Base-by-base conservation (phyloP, 768 basidiomycete genomes). In the Pleurotus pulmonarius region DNA sequence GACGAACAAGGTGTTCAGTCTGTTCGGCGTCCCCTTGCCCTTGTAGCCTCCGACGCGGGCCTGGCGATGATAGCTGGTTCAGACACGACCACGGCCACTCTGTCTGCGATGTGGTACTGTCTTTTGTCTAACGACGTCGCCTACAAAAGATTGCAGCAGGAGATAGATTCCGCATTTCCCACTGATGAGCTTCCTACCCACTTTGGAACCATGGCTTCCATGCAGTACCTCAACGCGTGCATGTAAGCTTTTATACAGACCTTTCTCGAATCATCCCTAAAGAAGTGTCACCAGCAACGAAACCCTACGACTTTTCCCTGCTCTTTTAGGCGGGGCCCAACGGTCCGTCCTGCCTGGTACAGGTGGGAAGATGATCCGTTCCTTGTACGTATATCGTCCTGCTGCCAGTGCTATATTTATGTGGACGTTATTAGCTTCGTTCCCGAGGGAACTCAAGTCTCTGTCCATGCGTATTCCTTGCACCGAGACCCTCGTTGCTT, bases 401-500 rank as follows among this genome's bases (percentile, higher is more conserved):
- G 9, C 29, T 34, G 9, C 9, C 29, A 34, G 29, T 34, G 29
- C 29, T 34, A 11, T 34, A 34, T 34, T 34, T 34, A 34, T 34
- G 29, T 34, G 9, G 29, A 3, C 29, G 9, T 34, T 41, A 56
- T 18, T 59, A 78, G 78, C 57, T 75, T 69, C 53, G 66, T 81
- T 41, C 71, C 73, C 24, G 75, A 75, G 58, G 76, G 76, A 16
- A 79, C 75, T 13, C 57, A 68, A 4, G 64, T 77, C 5, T 67
- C 66, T 55, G 66, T 77, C 34, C 74, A 76, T 13, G 68, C 72
- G 26, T 79, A 75, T 58, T 63, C 64, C 20, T 57, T 79, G 9
- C 79, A 80, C 38, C 75, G 73, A 15, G 75, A 80, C 60, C 68
- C 74, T 2, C 71, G 68, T 29, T 75, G 79, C 61, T 81, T 81